phyloP scores from a whole-genome alignment of 2,329 filamentous ascomycete genomes.

The Colletotrichum aenigma region DNA sequence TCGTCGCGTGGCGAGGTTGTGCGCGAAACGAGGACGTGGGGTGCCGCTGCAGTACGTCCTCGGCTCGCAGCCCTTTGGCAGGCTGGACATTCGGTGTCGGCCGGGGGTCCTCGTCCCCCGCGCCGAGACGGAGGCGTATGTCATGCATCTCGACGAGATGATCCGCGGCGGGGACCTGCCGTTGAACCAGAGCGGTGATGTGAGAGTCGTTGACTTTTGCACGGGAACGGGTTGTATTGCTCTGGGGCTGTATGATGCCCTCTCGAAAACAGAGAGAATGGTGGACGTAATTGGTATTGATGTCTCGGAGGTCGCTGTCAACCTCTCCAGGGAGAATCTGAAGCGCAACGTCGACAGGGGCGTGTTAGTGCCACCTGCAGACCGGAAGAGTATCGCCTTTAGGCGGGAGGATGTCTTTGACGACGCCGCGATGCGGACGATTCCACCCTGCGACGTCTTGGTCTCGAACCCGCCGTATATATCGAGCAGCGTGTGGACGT shows the following conservation, averaged over 20 bases:
- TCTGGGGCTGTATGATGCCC: slow-evolving; percentile 71
- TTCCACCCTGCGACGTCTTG: slow-evolving; percentile 64
- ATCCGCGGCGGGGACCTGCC: slow-evolving; percentile 32
- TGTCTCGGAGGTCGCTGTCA: slow-evolving; percentile 68
- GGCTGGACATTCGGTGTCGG: slow-evolving; percentile 77
- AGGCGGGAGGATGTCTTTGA: slow-evolving; percentile 53
- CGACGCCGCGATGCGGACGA: slow-evolving; percentile 36
- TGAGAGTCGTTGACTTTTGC: slow-evolving; percentile 83
- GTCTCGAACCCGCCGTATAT: slow-evolving; percentile 94
- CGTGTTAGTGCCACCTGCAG: slow-evolving; percentile 21
- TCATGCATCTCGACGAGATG: slow-evolving; percentile 53
- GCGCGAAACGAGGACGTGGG: slow-evolving; percentile 58
- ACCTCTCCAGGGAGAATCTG: slow-evolving; percentile 70
- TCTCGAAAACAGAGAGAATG: slow-evolving; percentile 43
- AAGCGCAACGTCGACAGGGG: slow-evolving; percentile 45
- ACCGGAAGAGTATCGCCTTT: slow-evolving; percentile 45
- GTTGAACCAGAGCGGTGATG: neutral
- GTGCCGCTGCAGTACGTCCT: slow-evolving; percentile 89
- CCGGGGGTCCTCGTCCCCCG: slow-evolving; percentile 86
- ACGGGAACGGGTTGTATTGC: slow-evolving; percentile 92
- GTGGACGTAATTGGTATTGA: slow-evolving; percentile 74
- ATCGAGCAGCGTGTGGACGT: slow-evolving; percentile 55
- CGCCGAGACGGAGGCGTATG: slow-evolving; percentile 75
- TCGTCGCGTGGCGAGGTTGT: slow-evolving; percentile 38
- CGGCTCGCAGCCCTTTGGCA: slow-evolving; percentile 86